Base-by-base conservation (phyloP, 2,329 filamentous ascomycete genomes). In the Gaeumannomyces sp. region DNA sequence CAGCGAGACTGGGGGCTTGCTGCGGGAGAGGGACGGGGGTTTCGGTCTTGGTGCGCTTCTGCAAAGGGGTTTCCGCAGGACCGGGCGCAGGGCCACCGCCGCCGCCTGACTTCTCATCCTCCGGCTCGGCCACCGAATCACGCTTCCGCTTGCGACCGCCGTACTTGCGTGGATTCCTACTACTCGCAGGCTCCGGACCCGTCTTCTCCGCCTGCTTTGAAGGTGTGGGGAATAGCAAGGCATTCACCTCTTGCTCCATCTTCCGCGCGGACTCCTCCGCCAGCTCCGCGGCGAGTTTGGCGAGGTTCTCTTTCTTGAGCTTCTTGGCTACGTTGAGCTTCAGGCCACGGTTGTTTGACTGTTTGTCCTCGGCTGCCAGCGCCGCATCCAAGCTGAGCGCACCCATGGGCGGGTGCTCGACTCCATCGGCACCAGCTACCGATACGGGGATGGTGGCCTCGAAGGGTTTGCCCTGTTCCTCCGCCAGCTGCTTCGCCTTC, bases 291-390 rank as follows among this genome's bases (percentile, higher is more conserved):
- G 86, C 86, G 69, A 83, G 78, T 68, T 85, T 85, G 16, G 84
- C 85, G 68, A 87, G 76, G 7, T 85, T 84, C 73, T 91, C 87
- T 64, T 86, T 80, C 76, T 91, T 91, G 14, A 89, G 77, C 72
- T 90, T 91, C 76, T 91, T 92, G 3, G 90, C 87, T 70, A 91
- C 89, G 72, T 92, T 92, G 29, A 92, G 80, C 71, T 90, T 89
- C 86, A 92, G 90, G 11, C 90, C 89, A 63, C 89, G 83, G 73
- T 92, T 90, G 72, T 86, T 87, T 19, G 87, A 80, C 64, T 85
- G 84, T 45, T 85, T 82, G 68, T 91, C 87, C 45, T 89, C 85
- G 19, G 79, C 79, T 38, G 81, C 82, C 59, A 87, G 71, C 28
- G 82, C 79, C 50, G 73, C 72, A 58, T 86, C 83, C 29, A 83